A percentile compares a stretch with the other conserved stretches of the same genome.
These are phyloP conservation scores for Collybia mongolica DNA, from an alignment of 768 basidiomycete species.

Conservation along the genomic window DNA sequence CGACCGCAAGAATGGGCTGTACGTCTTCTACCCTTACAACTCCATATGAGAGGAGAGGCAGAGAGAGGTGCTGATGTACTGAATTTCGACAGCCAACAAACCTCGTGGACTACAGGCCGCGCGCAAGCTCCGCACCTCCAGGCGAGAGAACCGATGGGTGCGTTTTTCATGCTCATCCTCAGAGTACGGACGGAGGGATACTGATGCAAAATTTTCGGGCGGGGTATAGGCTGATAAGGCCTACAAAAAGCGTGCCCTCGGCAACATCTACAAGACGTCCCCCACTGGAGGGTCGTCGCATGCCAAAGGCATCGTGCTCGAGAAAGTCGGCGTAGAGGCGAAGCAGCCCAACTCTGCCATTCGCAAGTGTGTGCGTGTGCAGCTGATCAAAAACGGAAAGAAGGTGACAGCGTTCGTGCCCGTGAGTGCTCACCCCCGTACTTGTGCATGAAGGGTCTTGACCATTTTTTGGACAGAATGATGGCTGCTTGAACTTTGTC, in stretches of 20 bases:
- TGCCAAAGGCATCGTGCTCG: slow-evolving; percentile 99
- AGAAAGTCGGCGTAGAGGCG: slow-evolving; percentile 99
- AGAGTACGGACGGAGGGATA: slow-evolving; percentile 5
- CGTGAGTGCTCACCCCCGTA: slow-evolving; percentile 43
- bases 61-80: no score
- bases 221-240: slow-evolving; percentile 84
- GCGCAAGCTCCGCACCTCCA: slow-evolving; percentile 93
- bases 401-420: slow-evolving; percentile 99
- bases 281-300: slow-evolving; percentile 99
- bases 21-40: slow-evolving; percentile 37
- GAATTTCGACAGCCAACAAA: slow-evolving; percentile 77
- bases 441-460: slow-evolving; percentile 4
- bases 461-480: slow-evolving; percentile 54
- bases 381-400: slow-evolving; percentile 99
- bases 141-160: slow-evolving; percentile 97
- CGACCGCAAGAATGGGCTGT: slow-evolving; percentile 83
- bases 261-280: slow-evolving; percentile 99
- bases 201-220: background rate
- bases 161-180: slow-evolving; percentile 24
- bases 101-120: slow-evolving; percentile 98
- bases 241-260: slow-evolving; percentile 99
- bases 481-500: slow-evolving; percentile 97
- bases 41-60: background rate
- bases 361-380: slow-evolving; percentile 99
- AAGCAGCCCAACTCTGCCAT: slow-evolving; percentile 99